These are phyloP conservation scores for Plantago ovata DNA, from an alignment of 257 asterid genomes.

Conservation along the genomic window DNA sequence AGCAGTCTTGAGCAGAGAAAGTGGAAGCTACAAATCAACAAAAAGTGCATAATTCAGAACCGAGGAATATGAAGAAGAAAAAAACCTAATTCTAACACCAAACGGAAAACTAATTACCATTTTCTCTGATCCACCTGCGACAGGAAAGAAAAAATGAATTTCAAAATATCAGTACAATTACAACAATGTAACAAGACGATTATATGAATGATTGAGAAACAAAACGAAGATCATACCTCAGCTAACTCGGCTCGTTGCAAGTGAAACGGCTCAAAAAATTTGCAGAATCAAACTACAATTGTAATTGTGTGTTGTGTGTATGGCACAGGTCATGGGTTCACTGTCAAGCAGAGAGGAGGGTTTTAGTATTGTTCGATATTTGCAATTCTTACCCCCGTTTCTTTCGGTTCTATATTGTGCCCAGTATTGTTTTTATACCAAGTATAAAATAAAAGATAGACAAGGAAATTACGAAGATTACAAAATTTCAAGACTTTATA, in stretches of 20 bases:
- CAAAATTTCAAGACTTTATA: no score
- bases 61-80: background rate
- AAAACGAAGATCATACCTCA: no score
- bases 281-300: background rate
- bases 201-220: no score
- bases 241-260: background rate
- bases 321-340: background rate
- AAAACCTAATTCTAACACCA: slow-evolving; percentile 2
- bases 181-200: no score
- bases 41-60: slow-evolving; percentile 4
- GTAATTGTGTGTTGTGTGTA: no score
- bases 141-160: no score
- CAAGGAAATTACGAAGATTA: no score
- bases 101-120: slow-evolving; percentile 7
- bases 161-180: no score
- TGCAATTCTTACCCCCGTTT: background rate
- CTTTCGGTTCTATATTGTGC: no score
- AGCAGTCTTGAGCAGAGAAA: slow-evolving; percentile 66
- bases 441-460: no score
- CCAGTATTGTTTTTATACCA: no score
- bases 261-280: background rate
- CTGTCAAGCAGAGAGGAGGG: background rate
- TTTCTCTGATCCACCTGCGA: background rate
- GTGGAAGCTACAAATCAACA: slow-evolving; percentile 41
- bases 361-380: background rate